A percentile compares a stretch with the other conserved stretches of the same genome.
phyloP scores from a whole-genome alignment of 192 early-diverging fungal species.

The Coemansia sp. region DNA sequence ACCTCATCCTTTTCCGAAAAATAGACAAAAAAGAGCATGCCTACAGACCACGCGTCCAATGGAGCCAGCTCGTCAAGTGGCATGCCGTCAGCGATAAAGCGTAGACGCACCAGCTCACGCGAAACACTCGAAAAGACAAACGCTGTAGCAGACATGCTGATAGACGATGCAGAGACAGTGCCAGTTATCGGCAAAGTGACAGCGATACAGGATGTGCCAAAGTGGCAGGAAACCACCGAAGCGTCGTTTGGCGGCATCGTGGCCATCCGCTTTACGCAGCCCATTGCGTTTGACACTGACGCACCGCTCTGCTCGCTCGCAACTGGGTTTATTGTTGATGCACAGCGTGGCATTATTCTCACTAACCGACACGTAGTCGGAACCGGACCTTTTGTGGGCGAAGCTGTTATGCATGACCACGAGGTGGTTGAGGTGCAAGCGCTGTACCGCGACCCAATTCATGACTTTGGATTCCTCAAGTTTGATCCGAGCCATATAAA shows the following conservation, averaged over 20 bases:
- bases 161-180: not conserved
- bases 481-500: constrained; percentile 69
- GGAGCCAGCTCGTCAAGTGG: not conserved
- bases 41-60: not conserved
- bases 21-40: not conserved
- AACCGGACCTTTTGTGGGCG: constrained; percentile 68
- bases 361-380: constrained; percentile 80
- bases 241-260: constrained; percentile 41
- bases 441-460: constrained; percentile 78
- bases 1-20: not conserved
- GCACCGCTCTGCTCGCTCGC: constrained; percentile 39
- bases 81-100: constrained; percentile 12
- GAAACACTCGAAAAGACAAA: not conserved
- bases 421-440: constrained; percentile 72
- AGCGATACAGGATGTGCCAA: constrained; percentile 19
- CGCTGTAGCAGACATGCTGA: not conserved
- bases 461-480: constrained; percentile 81
- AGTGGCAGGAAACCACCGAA: constrained; percentile 41
- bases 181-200: constrained; percentile 10
- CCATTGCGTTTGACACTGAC: constrained; percentile 41
- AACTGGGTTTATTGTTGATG: constrained; percentile 78
- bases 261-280: constrained; percentile 34
- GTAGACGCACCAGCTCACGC: constrained; percentile 10
- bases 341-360: constrained; percentile 68
- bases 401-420: constrained; percentile 72